Evolutionary conservation across 2,329 filamentous ascomycete genomes (phyloP).

Genomic region (Fusarium sp.): DNA sequence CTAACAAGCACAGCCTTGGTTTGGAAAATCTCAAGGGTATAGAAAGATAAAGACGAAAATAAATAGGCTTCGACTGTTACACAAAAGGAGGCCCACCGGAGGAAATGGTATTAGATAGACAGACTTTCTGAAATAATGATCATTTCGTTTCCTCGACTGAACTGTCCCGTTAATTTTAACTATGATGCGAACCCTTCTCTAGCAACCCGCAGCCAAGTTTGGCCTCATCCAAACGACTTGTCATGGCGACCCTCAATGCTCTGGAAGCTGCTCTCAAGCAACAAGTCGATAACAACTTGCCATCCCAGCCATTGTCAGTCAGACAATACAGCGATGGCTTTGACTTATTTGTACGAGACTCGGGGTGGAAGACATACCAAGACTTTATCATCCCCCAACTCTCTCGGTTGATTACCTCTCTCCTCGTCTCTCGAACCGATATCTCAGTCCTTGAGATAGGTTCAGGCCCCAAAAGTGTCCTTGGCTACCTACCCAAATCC

Average conservation of each 20-base stretch:
- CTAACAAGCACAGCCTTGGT: no score
- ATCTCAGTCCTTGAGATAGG: conserved; percentile 72
- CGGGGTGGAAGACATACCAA: conserved; percentile 58
- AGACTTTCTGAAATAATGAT: neutral
- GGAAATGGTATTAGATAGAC: neutral
- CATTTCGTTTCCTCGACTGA: neutral
- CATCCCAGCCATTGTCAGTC: conserved; percentile 58
- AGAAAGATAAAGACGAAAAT: neutral
- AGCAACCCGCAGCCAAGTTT: neutral
- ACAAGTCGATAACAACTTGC: conserved; percentile 42
- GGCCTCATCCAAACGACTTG: no score
- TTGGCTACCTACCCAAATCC: conserved; percentile 61
- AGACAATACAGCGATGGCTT: conserved; percentile 64
- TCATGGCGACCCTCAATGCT: conserved; percentile 55
- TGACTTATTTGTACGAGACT: conserved; percentile 55
- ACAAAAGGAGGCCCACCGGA: neutral
- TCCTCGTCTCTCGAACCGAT: conserved; percentile 56
- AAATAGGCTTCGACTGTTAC: neutral
- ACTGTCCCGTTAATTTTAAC: neutral
- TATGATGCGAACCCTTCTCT: neutral
- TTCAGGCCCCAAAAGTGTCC: conserved; percentile 68
- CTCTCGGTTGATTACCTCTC: conserved; percentile 55
- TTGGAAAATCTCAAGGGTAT: no score
- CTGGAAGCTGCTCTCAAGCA: conserved; percentile 59
- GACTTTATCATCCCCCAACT: conserved; percentile 67